Evolutionary conservation across 768 basidiomycete genomes (phyloP).

Genomic region (Candolleomyces aberdarensis): DNA sequence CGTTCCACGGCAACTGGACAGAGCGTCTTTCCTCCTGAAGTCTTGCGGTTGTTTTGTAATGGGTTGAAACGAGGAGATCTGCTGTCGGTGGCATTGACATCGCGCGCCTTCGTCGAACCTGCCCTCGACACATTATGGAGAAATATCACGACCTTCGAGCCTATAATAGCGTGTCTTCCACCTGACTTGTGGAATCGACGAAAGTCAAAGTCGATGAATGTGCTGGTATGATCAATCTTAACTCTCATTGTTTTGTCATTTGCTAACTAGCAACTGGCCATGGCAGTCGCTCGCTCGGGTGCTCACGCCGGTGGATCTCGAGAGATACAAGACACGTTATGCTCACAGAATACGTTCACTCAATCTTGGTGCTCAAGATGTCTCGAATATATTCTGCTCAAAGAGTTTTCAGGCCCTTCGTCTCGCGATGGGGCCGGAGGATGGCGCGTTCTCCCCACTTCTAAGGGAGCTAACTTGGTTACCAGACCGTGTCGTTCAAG

Average conservation of each 20-base stretch:
- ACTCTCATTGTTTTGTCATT: background rate
- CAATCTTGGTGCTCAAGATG: background rate
- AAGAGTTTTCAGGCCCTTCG: background rate
- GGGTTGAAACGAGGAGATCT: background rate
- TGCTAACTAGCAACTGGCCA: background rate
- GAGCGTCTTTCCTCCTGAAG: background rate
- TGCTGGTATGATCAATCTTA: background rate
- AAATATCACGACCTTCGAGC: conserved; percentile 9
- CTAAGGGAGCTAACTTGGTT: background rate
- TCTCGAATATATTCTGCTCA: background rate
- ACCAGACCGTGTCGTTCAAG: background rate
- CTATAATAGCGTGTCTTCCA: conserved; percentile 12
- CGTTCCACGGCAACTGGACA: background rate
- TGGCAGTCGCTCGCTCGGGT: background rate
- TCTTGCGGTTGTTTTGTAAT: background rate
- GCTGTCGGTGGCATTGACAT: conserved; percentile 6
- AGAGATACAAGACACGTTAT: background rate
- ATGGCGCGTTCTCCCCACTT: background rate
- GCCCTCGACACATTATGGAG: conserved; percentile 12
- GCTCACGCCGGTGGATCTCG: background rate
- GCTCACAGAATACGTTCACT: background rate
- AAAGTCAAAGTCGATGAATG: background rate
- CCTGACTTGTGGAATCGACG: background rate
- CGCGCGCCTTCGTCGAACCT: conserved; percentile 7
- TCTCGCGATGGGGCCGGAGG: background rate